Conservation (phyloP, 106 monocot species). For the Apostasia ramifera region DNA sequence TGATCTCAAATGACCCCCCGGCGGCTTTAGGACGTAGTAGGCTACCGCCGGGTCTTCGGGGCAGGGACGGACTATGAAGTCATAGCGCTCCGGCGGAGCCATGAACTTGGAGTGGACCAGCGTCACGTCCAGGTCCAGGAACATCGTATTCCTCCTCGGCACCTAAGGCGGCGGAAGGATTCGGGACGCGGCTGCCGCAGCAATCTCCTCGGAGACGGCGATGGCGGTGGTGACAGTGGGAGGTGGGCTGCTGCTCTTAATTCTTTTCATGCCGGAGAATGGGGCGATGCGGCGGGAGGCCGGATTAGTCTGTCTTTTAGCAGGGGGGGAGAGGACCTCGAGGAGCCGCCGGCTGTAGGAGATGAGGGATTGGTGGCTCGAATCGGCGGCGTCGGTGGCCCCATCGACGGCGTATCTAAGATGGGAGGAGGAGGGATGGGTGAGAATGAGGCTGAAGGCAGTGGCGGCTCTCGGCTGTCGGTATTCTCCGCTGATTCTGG, state of each 20-base stretch:
- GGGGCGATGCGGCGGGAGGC: slow-evolving; percentile 50
- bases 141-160: slow-evolving; percentile 43
- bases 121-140: slow-evolving; percentile 93
- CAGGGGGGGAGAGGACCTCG: slow-evolving; percentile 24
- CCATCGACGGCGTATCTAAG: slow-evolving; percentile 20
- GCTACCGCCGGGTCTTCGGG: slow-evolving; percentile 45
- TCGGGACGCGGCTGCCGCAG: too few species aligned
- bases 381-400: slow-evolving; percentile 35
- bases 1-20: slow-evolving; percentile 35
- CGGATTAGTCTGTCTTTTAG: slow-evolving; percentile 10
- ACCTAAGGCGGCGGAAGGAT: slow-evolving; percentile 12
- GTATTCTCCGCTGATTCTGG: too few species aligned
- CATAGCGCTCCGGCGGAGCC: slow-evolving; percentile 41
- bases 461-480: too few species aligned
- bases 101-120: slow-evolving; percentile 61
- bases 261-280: background rate
- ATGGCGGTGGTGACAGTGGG: too few species aligned
- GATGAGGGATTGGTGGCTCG: slow-evolving; percentile 31
- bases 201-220: background rate
- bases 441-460: too few species aligned
- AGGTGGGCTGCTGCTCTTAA: too few species aligned
- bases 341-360: slow-evolving; percentile 59
- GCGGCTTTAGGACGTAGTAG: slow-evolving; percentile 79
- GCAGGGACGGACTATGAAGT: slow-evolving; percentile 60
- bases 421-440: slow-evolving; percentile 9